Conservation (phyloP, 2,329 filamentous ascomycete species). For the Bipolaris zeicola region DNA sequence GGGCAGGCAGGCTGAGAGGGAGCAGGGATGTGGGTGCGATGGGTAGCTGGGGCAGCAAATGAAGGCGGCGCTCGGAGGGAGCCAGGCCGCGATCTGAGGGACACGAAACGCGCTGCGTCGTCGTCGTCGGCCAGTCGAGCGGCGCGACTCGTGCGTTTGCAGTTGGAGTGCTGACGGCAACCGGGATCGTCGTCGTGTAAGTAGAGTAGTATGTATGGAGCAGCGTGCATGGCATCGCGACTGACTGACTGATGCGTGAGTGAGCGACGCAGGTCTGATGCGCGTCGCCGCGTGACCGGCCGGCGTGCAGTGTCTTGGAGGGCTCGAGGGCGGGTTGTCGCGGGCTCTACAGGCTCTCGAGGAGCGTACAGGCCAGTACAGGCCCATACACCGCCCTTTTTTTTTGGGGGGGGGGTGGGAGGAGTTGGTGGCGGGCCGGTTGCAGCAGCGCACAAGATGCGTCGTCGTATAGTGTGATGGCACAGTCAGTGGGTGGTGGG, state of each 20-base stretch:
- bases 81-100: conserved; percentile 17
- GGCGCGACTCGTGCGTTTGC: conserved; percentile 75
- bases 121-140: conserved; percentile 51
- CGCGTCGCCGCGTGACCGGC: conserved; percentile 24
- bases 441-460: conserved; percentile 19
- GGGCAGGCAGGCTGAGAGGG: conserved; percentile 28
- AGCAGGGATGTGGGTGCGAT: conserved; percentile 20
- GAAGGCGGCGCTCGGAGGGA: conserved; percentile 28
- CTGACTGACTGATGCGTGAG: conserved; percentile 7
- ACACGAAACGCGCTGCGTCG: conserved; percentile 34
- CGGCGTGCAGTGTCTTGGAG: conserved; percentile 4
- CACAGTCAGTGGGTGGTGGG: too few species aligned
- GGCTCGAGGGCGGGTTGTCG: not conserved
- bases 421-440: not conserved
- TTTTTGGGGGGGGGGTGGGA: conserved; percentile 27
- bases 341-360: not conserved
- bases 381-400: conserved; percentile 41
- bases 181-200: conserved; percentile 27
- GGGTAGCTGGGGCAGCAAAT: conserved; percentile 40
- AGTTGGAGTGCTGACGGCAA: conserved; percentile 22
- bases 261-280: conserved; percentile 24
- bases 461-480: too few species aligned
- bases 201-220: too few species aligned
- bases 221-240: conserved; percentile 8
- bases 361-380: not conserved